Conservation (phyloP, 148 eudicot species). For the Diospyros kaki region DNA sequence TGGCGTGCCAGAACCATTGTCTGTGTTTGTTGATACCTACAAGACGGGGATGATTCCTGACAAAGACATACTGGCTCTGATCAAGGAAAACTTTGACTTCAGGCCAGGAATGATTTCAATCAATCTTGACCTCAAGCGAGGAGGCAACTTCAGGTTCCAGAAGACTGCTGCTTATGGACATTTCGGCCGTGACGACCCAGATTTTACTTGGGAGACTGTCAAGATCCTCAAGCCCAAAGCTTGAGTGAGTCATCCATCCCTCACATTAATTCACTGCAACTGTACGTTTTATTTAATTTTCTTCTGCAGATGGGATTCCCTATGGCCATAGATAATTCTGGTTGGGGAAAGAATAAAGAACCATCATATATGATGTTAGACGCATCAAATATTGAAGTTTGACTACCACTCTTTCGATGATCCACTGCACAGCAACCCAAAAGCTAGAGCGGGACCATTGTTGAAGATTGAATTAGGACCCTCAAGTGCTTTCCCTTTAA, state of each 20-base stretch:
- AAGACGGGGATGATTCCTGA: constrained; percentile 47
- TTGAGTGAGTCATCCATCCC: constrained; percentile 14
- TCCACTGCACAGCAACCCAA: background rate
- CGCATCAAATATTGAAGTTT: background rate
- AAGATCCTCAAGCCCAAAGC: constrained; percentile 47
- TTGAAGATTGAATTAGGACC: background rate
- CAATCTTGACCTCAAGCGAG: constrained; percentile 44
- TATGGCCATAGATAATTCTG: background rate
- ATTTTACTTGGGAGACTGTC: constrained; percentile 53
- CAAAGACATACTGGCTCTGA: constrained; percentile 38
- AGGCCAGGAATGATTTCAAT: constrained; percentile 57
- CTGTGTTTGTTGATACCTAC: constrained; percentile 49
- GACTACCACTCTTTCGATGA: background rate
- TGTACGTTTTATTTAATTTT: background rate
- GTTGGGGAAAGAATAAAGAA: constrained; percentile 16
- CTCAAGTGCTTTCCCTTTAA: background rate
- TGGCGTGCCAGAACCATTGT: constrained; percentile 51
- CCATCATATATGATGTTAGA: background rate
- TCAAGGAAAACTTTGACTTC: constrained; percentile 47
- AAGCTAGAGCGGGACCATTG: background rate
- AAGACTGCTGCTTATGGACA: constrained; percentile 57
- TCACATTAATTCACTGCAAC: background rate
- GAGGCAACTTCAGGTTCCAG: constrained; percentile 47
- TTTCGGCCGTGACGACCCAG: constrained; percentile 48
- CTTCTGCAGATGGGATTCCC: background rate